Conservation (phyloP, 2,329 filamentous ascomycete genomes). For the Ascochyta pisi region DNA sequence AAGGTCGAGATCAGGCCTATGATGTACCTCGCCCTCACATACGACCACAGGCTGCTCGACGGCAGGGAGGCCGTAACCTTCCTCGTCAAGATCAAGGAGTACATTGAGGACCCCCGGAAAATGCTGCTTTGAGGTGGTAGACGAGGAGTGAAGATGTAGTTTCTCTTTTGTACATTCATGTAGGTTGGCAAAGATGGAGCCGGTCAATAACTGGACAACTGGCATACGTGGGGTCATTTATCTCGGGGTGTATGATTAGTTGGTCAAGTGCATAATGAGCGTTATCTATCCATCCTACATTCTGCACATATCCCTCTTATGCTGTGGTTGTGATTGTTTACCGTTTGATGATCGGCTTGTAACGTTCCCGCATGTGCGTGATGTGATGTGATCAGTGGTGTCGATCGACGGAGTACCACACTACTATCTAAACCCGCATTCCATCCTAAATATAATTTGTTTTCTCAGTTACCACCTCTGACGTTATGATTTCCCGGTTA, state of each 20-base stretch:
- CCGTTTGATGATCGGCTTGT: background rate
- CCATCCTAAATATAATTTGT: background rate
- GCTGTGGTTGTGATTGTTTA: background rate
- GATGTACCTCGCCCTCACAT: slow-evolving; percentile 99
- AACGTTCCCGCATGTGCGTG: too few relatives aligned
- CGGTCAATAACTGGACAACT: slow-evolving; percentile 7
- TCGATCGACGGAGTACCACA: background rate
- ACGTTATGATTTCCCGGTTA: too few relatives aligned
- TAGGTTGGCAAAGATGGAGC: slow-evolving; percentile 1
- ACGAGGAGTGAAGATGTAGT: background rate
- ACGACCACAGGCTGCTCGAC: slow-evolving; percentile 95
- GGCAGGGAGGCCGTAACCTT: slow-evolving; percentile 96
- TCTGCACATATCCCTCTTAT: background rate
- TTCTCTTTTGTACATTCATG: slow-evolving; percentile 16
- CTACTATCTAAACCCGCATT: background rate
- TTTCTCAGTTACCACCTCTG: too few relatives aligned
- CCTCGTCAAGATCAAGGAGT: slow-evolving; percentile 96
- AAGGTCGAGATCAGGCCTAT: slow-evolving; percentile 96
- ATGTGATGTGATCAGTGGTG: too few relatives aligned
- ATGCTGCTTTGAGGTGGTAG: slow-evolving; percentile 70
- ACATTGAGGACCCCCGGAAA: slow-evolving; percentile 90
- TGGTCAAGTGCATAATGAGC: slow-evolving; percentile 20
- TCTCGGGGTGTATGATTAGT: slow-evolving; percentile 19
- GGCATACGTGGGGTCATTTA: slow-evolving; percentile 5
- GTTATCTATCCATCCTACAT: slow-evolving; percentile 11